Evolutionary conservation across 768 basidiomycete genomes (phyloP).

Genomic region (Pleurotus tuoliensis): DNA sequence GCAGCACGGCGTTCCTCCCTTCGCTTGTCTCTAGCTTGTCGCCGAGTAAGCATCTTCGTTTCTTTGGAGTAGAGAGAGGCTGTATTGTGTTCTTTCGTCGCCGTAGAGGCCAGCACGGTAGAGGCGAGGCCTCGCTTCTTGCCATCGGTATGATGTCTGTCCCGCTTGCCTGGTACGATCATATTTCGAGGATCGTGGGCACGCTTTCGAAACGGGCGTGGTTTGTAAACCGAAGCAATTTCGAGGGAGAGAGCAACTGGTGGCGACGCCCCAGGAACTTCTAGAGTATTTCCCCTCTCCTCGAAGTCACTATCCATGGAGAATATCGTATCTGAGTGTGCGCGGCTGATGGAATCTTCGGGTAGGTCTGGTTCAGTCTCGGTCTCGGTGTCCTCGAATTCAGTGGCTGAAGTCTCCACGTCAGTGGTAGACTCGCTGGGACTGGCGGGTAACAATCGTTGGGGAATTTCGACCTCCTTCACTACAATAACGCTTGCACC

Average conservation of each 20-base stretch:
- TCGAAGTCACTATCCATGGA: constrained; percentile 40
- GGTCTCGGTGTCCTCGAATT: constrained; percentile 18
- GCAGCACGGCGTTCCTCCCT: constrained; percentile 43
- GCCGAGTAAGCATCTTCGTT: constrained; percentile 31
- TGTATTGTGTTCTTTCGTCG: constrained; percentile 5
- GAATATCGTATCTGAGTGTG: constrained; percentile 33
- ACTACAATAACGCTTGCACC: constrained; percentile 90
- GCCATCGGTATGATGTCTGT: constrained; percentile 29
- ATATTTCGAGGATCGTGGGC: constrained; percentile 27
- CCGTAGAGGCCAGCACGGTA: constrained; percentile 6
- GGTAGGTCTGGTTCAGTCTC: constrained; percentile 14
- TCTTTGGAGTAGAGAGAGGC: constrained; percentile 15
- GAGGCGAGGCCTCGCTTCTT: constrained; percentile 23
- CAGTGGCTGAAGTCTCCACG: constrained; percentile 22
- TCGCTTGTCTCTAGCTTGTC: constrained; percentile 46
- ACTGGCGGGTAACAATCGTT: constrained; percentile 21
- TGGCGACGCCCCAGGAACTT: constrained; percentile 10
- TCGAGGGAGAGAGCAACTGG: constrained; percentile 53
- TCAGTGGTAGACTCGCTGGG: constrained; percentile 29
- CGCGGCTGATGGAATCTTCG: constrained; percentile 13
- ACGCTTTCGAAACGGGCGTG: constrained; percentile 53
- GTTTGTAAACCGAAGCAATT: constrained; percentile 71
- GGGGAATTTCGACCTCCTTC: constrained; percentile 80
- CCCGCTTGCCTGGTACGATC: constrained; percentile 7
- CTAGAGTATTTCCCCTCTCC: constrained; percentile 31